phyloP scores from a whole-genome alignment of 805 yeast genomes.

The Saturnispora ahearnii region DNA sequence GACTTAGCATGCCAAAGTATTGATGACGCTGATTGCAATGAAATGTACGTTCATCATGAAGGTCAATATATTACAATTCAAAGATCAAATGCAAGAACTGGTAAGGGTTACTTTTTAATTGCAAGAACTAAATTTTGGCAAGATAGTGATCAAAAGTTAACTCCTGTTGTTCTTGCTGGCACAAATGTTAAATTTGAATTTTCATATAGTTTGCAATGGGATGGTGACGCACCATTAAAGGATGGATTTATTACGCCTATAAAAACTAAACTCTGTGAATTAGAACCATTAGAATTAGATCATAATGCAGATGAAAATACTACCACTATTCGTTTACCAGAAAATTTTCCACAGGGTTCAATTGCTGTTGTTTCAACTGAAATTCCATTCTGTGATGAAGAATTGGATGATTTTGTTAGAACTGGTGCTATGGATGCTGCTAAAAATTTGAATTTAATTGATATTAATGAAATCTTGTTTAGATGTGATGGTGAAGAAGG shows the following conservation, averaged over 20 bases:
- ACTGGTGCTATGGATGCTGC: slow-evolving; percentile 75
- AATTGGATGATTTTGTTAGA: slow-evolving; percentile 58
- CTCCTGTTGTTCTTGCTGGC: slow-evolving; percentile 53
- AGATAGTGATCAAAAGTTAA: slow-evolving; percentile 42
- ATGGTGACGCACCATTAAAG: neutral
- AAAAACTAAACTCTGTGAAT: slow-evolving; percentile 50
- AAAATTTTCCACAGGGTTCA: slow-evolving; percentile 77
- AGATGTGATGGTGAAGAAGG: slow-evolving; percentile 82
- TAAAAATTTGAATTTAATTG: slow-evolving; percentile 46
- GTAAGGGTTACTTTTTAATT: slow-evolving; percentile 80
- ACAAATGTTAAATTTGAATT: slow-evolving; percentile 49
- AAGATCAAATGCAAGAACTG: slow-evolving; percentile 72
- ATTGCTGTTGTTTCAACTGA: slow-evolving; percentile 74
- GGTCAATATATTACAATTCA: slow-evolving; percentile 89
- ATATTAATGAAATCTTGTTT: slow-evolving; percentile 67
- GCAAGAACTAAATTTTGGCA: slow-evolving; percentile 72
- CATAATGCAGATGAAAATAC: slow-evolving; percentile 33
- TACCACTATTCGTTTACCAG: slow-evolving; percentile 50
- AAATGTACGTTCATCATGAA: slow-evolving; percentile 90
- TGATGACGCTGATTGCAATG: slow-evolving; percentile 53
- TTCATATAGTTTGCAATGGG: slow-evolving; percentile 47
- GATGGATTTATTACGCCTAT: slow-evolving; percentile 42
- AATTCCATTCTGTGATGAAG: slow-evolving; percentile 54
- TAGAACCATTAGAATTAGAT: slow-evolving; percentile 42
- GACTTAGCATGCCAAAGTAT: slow-evolving; percentile 46